Conservation (phyloP, 805 yeast species). For the Starmerella floricola region DNA sequence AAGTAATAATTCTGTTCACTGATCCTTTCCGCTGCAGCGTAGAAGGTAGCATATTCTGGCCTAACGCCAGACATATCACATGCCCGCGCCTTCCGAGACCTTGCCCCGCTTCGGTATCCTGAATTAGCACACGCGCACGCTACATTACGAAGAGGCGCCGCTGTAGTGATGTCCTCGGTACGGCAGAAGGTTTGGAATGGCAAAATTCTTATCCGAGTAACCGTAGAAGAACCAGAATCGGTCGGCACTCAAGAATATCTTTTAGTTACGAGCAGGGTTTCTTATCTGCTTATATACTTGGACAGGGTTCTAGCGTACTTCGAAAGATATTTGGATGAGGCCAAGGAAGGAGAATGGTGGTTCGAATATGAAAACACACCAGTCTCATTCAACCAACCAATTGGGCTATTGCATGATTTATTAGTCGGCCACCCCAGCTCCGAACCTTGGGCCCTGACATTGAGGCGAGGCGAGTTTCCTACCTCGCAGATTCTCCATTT, state of each 20-base stretch:
- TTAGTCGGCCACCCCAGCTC: not conserved
- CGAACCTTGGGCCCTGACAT: constrained; percentile 37
- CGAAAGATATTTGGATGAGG: constrained; percentile 9
- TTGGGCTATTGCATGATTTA: constrained; percentile 20
- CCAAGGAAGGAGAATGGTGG: constrained; percentile 12
- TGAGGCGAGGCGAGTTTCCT: constrained; percentile 38
- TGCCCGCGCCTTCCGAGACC: no score
- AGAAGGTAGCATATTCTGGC: no score
- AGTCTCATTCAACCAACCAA: constrained; percentile 21
- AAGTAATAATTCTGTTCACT: no score
- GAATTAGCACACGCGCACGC: no score
- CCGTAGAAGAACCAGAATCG: constrained; percentile 14
- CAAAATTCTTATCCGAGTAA: constrained; percentile 6
- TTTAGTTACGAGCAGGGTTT: constrained; percentile 10
- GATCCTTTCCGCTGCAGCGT: no score
- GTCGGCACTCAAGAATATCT: constrained; percentile 16
- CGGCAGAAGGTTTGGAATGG: constrained; percentile 15
- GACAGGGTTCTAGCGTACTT: constrained; percentile 16
- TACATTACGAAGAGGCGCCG: no score
- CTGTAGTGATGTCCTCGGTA: not conserved
- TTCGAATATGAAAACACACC: constrained; percentile 12
- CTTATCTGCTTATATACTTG: constrained; percentile 15
- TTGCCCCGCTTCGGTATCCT: no score
- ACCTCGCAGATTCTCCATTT: constrained; percentile 34
- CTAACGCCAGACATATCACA: no score